Conservation (phyloP, 148 eudicot species). For the Chenopodium suecicum region DNA sequence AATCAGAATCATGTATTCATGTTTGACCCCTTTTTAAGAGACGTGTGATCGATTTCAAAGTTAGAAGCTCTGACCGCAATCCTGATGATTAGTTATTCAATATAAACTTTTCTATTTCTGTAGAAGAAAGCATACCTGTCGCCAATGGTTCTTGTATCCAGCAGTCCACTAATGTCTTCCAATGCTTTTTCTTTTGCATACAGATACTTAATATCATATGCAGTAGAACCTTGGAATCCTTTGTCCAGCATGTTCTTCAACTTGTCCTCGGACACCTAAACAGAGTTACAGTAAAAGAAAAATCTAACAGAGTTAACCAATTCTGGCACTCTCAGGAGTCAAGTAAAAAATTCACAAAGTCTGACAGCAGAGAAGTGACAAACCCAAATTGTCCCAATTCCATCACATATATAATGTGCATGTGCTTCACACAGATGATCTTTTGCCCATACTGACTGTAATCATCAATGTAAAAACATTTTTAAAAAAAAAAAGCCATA, state of each 20-base stretch:
- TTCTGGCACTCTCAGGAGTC: neutral
- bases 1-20: neutral
- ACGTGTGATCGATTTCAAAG: neutral
- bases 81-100: neutral
- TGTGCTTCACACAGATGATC: constrained; percentile 59
- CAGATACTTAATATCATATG: constrained; percentile 35
- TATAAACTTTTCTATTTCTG: neutral
- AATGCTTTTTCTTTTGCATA: constrained; percentile 61
- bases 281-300: neutral
- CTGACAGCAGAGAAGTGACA: constrained; percentile 31
- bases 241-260: constrained; percentile 53
- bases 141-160: constrained; percentile 55
- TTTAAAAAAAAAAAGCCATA: neutral
- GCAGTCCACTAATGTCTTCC: constrained; percentile 35
- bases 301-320: neutral
- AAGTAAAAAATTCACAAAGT: neutral
- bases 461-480: constrained; percentile 7
- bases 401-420: constrained; percentile 65
- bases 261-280: constrained; percentile 51
- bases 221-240: constrained; percentile 34
- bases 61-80: neutral
- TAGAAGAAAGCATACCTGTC: constrained; percentile 48
- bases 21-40: neutral
- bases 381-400: constrained; percentile 74
- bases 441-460: constrained; percentile 67